Evolutionary conservation across 495 filamentous ascomycete genomes (phyloP).

Genomic region (Aspergillus cristatus): DNA sequence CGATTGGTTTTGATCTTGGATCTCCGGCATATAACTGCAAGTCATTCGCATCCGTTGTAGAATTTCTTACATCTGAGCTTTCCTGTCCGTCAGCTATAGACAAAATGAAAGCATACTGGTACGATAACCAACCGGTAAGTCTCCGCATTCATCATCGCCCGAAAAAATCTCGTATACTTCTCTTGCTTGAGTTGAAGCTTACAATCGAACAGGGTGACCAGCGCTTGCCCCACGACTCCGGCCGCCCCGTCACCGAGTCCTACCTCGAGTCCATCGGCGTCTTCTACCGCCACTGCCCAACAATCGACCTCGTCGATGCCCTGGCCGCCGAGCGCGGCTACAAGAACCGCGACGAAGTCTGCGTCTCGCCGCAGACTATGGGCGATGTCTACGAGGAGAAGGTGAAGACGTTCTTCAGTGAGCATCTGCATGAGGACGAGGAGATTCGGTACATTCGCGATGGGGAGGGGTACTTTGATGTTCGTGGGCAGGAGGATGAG

Average conservation of each 20-base stretch:
- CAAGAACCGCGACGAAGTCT: slow-evolving; percentile 90
- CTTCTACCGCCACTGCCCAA: slow-evolving; percentile 59
- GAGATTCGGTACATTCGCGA: slow-evolving; percentile 96
- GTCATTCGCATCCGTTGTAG: not conserved
- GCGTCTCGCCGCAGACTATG: slow-evolving; percentile 80
- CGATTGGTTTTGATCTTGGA: slow-evolving; percentile 22
- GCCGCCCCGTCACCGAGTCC: slow-evolving; percentile 46
- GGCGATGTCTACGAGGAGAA: slow-evolving; percentile 74
- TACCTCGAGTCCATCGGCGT: slow-evolving; percentile 71
- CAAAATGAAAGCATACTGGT: slow-evolving; percentile 77
- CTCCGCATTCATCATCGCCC: not conserved
- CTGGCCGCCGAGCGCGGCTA: slow-evolving; percentile 72
- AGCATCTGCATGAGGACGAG: slow-evolving; percentile 97
- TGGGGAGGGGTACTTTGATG: slow-evolving; percentile 89
- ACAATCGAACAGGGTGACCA: slow-evolving; percentile 74
- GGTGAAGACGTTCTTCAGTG: slow-evolving; percentile 84
- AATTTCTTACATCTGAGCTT: not conserved
- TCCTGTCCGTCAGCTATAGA: not conserved
- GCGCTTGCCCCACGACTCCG: slow-evolving; percentile 80
- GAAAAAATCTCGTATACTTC: no score
- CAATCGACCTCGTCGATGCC: slow-evolving; percentile 54
- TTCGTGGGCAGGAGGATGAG: slow-evolving; percentile 58
- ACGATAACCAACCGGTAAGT: slow-evolving; percentile 68
- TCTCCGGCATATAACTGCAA: no score
- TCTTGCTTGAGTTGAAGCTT: no score